Evolutionary conservation across 2,329 filamentous ascomycete genomes (phyloP), one percentile per base, ranked within the genome.

Genomic region (Proliferodiscus dingleyae): DNA sequence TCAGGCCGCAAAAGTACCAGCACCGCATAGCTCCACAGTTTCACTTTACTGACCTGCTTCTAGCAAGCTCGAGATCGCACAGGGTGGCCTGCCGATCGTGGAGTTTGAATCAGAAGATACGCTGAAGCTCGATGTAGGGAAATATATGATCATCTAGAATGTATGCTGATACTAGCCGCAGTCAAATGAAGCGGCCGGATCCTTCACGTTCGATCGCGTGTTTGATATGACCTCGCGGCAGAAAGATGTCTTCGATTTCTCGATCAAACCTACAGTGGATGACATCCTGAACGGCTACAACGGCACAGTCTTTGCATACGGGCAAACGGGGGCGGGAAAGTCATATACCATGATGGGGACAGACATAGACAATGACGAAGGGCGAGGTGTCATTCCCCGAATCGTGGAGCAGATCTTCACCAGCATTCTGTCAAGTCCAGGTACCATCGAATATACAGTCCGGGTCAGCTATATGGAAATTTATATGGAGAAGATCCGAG

Each of bases 401-500:
- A 97, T 97, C 58, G 85, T 96, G 57, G 89, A 97, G 70, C 91
- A 97, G 71, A 96, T 97, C 65, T 97, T 97, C 66, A 84, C 87
- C 59, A 95, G 87, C 69, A 97, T 97, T 66, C 77, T 96, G 70
- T 82, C 87, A 18, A 95, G 89, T 59, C 88, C 91, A 34, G 83
- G 83, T 60, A 95, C 88, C 57, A 96, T 97, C 66, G 93, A 97
- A 69, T 97, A 97, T 68, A 97, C 90, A n/a, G 91, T 98, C 43
- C 83, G 90, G 46, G 91, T 97, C 63, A 95, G 89, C 68, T 97
- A 97, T 70, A 96, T 98, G 90, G 93, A 98, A 70, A 97, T 98
- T 55, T 98, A 98, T 74, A 98, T 97, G 93, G 93, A 98, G 72
- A 83, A 87, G 58, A 97, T 98, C 66, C 82, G 91, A 61, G 93